Percentiles rank a stretch among this genome's conserved stretches.
Conservation (phyloP, 495 filamentous ascomycete species). For the Aspergillus affinis region DNA sequence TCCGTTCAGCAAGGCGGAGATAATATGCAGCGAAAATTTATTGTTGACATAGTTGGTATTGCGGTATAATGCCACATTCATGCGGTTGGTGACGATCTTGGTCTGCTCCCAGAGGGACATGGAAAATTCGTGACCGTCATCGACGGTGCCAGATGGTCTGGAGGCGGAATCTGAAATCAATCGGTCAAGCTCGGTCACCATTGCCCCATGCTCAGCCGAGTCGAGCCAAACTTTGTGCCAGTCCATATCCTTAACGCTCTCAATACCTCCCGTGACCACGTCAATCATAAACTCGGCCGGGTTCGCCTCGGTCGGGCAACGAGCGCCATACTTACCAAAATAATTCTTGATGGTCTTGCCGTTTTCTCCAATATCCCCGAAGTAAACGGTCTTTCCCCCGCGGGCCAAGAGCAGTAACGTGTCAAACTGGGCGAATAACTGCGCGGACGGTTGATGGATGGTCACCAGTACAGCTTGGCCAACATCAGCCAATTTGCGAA, state of each 20-base stretch:
- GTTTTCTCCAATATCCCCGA: conserved; percentile 61
- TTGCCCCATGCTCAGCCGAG: conserved; percentile 46
- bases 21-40: conserved; percentile 49
- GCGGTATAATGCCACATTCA: conserved; percentile 60
- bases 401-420: conserved; percentile 63
- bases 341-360: conserved; percentile 59
- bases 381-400: conserved; percentile 72
- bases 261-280: conserved; percentile 53
- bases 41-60: conserved; percentile 64
- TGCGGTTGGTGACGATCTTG: conserved; percentile 55
- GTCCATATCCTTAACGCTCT: conserved; percentile 38
- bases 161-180: conserved; percentile 46
- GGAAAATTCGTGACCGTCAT: conserved; percentile 55
- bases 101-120: conserved; percentile 57
- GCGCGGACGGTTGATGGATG: conserved; percentile 73
- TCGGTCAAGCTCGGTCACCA: conserved; percentile 53
- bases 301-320: conserved; percentile 69
- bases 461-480: conserved; percentile 72
- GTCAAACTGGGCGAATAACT: conserved; percentile 73
- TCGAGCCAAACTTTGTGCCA: conserved; percentile 67
- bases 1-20: conserved; percentile 39
- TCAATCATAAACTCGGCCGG: conserved; percentile 94
- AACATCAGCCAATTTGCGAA: conserved; percentile 61
- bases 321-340: conserved; percentile 72
- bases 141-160: conserved; percentile 31